Percentiles rank a stretch among this genome's conserved stretches.
phyloP scores from a whole-genome alignment of 2,329 filamentous ascomycete species.

The Ophiostoma quercus region DNA sequence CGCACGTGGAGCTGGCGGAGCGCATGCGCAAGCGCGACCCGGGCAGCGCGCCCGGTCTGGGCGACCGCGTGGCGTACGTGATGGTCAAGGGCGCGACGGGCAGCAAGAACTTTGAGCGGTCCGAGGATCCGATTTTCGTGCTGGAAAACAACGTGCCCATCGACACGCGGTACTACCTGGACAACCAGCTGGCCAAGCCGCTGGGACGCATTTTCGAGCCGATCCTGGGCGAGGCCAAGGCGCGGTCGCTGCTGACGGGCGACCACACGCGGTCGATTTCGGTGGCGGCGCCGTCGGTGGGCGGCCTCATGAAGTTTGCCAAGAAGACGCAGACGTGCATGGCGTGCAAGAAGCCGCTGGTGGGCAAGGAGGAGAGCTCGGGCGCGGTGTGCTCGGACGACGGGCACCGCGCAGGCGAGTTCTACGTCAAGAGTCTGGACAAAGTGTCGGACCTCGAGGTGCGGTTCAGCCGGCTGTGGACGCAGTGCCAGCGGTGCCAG shows the following conservation, averaged over 20 bases:
- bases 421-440: constrained; percentile 86
- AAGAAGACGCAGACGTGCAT: constrained; percentile 98
- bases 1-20: constrained; percentile 89
- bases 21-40: constrained; percentile 97
- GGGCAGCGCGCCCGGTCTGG: constrained; percentile 84
- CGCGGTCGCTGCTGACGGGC: constrained; percentile 76
- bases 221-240: constrained; percentile 81
- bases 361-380: constrained; percentile 64
- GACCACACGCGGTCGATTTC: constrained; percentile 94
- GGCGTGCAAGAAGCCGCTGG: constrained; percentile 96
- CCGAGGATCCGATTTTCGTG: constrained; percentile 94
- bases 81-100: constrained; percentile 89
- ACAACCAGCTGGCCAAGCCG: constrained; percentile 96
- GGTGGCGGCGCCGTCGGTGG: constrained; percentile 83
- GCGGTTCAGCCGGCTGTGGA: constrained; percentile 88
- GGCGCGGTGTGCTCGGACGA: constrained; percentile 85
- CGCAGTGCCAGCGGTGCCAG: constrained; percentile 95
- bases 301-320: constrained; percentile 95
- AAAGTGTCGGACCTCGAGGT: constrained; percentile 91
- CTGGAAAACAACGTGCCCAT: constrained; percentile 97
- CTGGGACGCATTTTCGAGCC: constrained; percentile 95
- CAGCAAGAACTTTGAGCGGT: constrained; percentile 93
- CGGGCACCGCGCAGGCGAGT: constrained; percentile 75
- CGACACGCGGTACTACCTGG: constrained; percentile 96
- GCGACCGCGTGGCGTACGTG: constrained; percentile 96